Percentiles rank a stretch among this genome's conserved stretches.
These are phyloP conservation scores for Pseudonitzschia multiseries DNA, from an alignment of 108 stramenopile species.

Conservation along the genomic window DNA sequence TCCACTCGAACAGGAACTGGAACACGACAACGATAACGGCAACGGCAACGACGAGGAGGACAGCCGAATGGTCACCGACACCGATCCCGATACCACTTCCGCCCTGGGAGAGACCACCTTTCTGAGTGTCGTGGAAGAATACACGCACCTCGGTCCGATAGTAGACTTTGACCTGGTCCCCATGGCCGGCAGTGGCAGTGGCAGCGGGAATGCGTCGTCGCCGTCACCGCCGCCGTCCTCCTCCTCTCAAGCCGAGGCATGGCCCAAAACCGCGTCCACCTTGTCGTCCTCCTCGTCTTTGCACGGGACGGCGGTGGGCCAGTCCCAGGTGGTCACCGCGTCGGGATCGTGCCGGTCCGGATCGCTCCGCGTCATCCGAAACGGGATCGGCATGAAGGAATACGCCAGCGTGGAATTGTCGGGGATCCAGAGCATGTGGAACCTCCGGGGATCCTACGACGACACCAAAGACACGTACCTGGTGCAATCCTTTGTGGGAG, in stretches of 20 bases:
- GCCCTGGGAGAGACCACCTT: slow-evolving; percentile 56
- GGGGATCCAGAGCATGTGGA: slow-evolving; percentile 96
- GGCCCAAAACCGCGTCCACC: no score
- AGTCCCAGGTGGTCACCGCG: slow-evolving; percentile 92
- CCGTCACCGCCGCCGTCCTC: background rate
- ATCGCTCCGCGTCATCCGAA: slow-evolving; percentile 90
- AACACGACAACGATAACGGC: no score
- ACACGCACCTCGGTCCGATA: slow-evolving; percentile 94
- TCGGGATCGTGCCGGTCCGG: slow-evolving; percentile 87
- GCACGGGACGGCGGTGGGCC: slow-evolving; percentile 24
- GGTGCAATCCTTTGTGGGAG: slow-evolving; percentile 91
- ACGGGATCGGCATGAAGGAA: slow-evolving; percentile 96
- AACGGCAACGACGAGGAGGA: slow-evolving; percentile 13
- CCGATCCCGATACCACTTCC: slow-evolving; percentile 24
- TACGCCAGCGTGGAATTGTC: slow-evolving; percentile 87
- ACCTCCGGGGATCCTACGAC: slow-evolving; percentile 53
- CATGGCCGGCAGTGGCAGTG: slow-evolving; percentile 26
- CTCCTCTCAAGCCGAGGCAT: no score
- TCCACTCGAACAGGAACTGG: slow-evolving; percentile 25
- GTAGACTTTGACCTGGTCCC: slow-evolving; percentile 95
- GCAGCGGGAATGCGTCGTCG: background rate
- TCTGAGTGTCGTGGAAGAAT: slow-evolving; percentile 87
- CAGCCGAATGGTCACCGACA: slow-evolving; percentile 10
- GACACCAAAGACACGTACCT: slow-evolving; percentile 83
- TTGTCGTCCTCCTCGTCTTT: slow-evolving; percentile 1